Evolutionary conservation across 1,284 basidiomycete genomes (phyloP).

Genomic region (Uromyces viciae-fabae): DNA sequence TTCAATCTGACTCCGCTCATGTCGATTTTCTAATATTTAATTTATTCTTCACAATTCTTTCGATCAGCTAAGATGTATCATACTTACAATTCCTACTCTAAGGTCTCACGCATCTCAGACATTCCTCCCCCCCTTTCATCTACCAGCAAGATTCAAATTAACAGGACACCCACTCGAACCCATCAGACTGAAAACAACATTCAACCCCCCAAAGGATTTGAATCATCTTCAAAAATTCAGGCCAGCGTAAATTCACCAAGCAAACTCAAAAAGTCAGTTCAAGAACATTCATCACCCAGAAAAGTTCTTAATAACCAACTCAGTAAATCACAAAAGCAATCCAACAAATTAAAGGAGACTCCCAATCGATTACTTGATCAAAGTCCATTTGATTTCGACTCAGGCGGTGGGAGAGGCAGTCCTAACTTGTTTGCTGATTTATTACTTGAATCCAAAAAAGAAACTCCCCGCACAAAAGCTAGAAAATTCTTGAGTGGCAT

Average conservation of each 20-base stretch:
- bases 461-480: constrained; percentile 41
- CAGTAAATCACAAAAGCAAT: background rate
- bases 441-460: constrained; percentile 22
- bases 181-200: background rate
- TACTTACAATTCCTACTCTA: constrained; percentile 26
- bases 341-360: background rate
- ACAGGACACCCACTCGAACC: constrained; percentile 23
- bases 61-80: constrained; percentile 36
- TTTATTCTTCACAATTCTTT: background rate
- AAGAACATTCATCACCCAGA: constrained; percentile 28
- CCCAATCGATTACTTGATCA: background rate
- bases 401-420: constrained; percentile 38
- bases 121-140: constrained; percentile 8
- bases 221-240: constrained; percentile 19
- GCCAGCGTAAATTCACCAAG: constrained; percentile 24
- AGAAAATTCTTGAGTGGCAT: constrained; percentile 23
- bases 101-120: background rate
- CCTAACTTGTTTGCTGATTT: constrained; percentile 38
- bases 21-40: no score
- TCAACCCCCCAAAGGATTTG: background rate
- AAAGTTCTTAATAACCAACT: constrained; percentile 21
- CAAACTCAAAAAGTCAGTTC: constrained; percentile 25
- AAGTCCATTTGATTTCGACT: constrained; percentile 33
- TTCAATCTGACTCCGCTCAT: background rate
- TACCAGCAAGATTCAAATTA: background rate